Evolutionary conservation across 2,329 filamentous ascomycete genomes (phyloP), one percentile per base, ranked within the genome.

Genomic region (Nemania sp.): DNA sequence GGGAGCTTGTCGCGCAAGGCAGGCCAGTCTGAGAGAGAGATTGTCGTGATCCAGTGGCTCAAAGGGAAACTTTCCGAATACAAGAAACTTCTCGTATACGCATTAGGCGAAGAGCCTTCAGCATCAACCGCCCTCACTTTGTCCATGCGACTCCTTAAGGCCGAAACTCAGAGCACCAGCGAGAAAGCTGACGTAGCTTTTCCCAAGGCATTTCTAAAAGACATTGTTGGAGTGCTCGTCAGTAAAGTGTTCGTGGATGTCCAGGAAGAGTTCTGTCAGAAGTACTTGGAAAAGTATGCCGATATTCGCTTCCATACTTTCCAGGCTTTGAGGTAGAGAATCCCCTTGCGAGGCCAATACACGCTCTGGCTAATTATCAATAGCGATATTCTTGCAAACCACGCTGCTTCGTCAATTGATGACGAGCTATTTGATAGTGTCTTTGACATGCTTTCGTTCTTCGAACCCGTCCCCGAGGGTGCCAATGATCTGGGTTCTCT

Each of bases 281-380:
- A 93, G 72, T 98, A 90, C 77, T 85, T 94, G 57, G 90, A 92
- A 77, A 86, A 91, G 78, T 94, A 90, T 77, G 92, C 96, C 75
- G 96, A 98, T 79, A 85, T 98, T 68, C 87, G 93, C 71, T 97
- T 91, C 79, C 93, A 92, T 79, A 93, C 93, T 0, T 92, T 97
- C 77, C 86, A 90, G 74, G 87, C 88, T 15, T 83, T 97, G 73
- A 88, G 88, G 90, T 93, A 87, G n/a, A 87, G 18, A 22, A 35
- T 27, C 24, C 20, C 29, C 8, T 35, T 15, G 20, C n/a, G 2
- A 10, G 6, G 13, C 27, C n/a, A 20, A n/a, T 29, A 29, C 20
- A 13, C 10, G 32, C 22, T 20, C 24, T 51, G 5, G 32, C 64
- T 71, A 65, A 71, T 22, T 32, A 3, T 41, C 5, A 24, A 35